Conservation (phyloP, 768 basidiomycete genomes). For the Boletellus emodensis region DNA sequence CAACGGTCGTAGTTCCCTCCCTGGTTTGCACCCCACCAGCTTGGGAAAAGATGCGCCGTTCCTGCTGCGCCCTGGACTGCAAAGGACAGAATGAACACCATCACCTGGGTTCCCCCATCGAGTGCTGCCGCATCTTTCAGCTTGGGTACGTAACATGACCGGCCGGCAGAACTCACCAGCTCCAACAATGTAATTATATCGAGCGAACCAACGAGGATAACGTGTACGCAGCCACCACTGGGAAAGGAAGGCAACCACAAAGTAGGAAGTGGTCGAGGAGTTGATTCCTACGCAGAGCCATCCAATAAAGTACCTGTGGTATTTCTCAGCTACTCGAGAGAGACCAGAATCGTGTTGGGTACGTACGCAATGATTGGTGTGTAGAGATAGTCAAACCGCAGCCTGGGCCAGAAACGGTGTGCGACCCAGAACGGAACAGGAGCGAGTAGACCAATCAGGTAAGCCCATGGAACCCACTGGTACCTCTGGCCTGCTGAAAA, state of each 20-base stretch:
- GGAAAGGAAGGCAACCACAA: slow-evolving; percentile 52
- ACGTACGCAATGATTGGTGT: slow-evolving; percentile 31
- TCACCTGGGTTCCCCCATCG: slow-evolving; percentile 44
- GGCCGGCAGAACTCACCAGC: slow-evolving; percentile 38
- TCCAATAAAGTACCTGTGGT: slow-evolving; percentile 36
- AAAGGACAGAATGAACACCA: slow-evolving; percentile 51
- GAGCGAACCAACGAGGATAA: slow-evolving; percentile 63
- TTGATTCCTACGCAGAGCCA: slow-evolving; percentile 52
- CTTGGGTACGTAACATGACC: background rate
- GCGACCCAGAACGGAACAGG: slow-evolving; percentile 42
- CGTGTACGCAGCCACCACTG: slow-evolving; percentile 57
- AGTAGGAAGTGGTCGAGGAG: slow-evolving; percentile 44
- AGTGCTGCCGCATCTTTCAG: slow-evolving; percentile 23
- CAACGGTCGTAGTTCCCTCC: slow-evolving; percentile 37
- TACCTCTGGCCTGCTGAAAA: slow-evolving; percentile 30
- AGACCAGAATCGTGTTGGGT: background rate
- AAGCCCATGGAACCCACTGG: slow-evolving; percentile 42
- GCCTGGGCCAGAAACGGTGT: slow-evolving; percentile 35
- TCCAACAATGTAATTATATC: slow-evolving; percentile 63
- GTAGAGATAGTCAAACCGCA: slow-evolving; percentile 29
- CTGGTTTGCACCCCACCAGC: slow-evolving; percentile 60
- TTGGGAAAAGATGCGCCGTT: slow-evolving; percentile 45
- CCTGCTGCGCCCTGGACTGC: slow-evolving; percentile 52
- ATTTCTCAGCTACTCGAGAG: slow-evolving; percentile 6
- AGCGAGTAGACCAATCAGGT: slow-evolving; percentile 30